Conservation (phyloP, 129 eudicot genomes). For the Artemisia annua region DNA sequence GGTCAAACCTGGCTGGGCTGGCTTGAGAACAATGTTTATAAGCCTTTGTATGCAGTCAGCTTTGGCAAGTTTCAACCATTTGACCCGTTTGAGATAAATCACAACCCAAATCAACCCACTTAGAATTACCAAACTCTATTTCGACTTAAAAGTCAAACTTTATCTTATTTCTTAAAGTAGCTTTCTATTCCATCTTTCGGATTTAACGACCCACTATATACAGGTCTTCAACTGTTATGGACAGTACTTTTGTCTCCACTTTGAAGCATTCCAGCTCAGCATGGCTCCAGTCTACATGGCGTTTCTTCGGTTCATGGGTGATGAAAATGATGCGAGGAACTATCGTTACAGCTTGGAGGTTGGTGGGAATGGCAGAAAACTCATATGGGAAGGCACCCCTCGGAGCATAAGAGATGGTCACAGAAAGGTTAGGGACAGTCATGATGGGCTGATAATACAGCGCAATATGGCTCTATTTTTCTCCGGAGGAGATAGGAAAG, state of each 20-base stretch:
- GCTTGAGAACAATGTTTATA: too few relatives aligned
- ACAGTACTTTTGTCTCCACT: too few relatives aligned
- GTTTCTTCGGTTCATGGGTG: slow-evolving; percentile 79
- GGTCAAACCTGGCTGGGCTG: too few relatives aligned
- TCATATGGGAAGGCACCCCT: slow-evolving; percentile 85
- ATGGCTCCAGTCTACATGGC: slow-evolving; percentile 85
- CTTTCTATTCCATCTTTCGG: neutral
- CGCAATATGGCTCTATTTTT: slow-evolving; percentile 89
- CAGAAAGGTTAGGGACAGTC: slow-evolving; percentile 79
- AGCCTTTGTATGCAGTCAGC: slow-evolving; percentile 10
- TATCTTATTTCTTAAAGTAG: neutral
- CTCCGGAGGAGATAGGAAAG: slow-evolving; percentile 83
- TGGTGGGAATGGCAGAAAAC: slow-evolving; percentile 86
- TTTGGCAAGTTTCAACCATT: neutral
- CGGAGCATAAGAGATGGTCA: slow-evolving; percentile 84
- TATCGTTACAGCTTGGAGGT: slow-evolving; percentile 85
- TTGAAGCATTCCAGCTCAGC: slow-evolving; percentile 44
- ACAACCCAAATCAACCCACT: neutral
- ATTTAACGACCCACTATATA: neutral
- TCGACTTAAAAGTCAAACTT: slow-evolving; percentile 18
- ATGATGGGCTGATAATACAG: slow-evolving; percentile 84
- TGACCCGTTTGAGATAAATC: neutral
- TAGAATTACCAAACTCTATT: neutral
- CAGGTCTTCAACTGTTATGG: slow-evolving; percentile 45
- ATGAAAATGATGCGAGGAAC: slow-evolving; percentile 77